phyloP scores from a whole-genome alignment of 495 filamentous ascomycete genomes.

The Schizothecium vesticola region DNA sequence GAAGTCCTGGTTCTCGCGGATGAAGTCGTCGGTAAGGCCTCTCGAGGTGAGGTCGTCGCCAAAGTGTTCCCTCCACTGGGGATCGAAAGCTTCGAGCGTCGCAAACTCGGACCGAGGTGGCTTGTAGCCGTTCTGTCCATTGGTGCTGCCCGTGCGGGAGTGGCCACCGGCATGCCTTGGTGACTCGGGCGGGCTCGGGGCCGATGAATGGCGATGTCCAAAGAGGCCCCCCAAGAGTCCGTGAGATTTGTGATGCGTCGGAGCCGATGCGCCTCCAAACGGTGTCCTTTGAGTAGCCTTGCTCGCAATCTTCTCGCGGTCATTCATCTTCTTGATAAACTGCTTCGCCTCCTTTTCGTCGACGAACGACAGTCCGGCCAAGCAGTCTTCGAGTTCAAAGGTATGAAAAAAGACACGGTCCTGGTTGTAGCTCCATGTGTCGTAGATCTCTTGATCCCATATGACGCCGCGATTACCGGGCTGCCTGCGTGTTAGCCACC shows the following conservation, averaged over 20 bases:
- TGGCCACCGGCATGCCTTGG: conserved; percentile 48
- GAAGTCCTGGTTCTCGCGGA: conserved; percentile 88
- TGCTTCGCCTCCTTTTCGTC: conserved; percentile 95
- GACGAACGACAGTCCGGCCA: conserved; percentile 83
- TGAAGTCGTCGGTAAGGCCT: conserved; percentile 90
- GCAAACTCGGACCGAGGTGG: conserved; percentile 47
- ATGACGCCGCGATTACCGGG: conserved; percentile 79
- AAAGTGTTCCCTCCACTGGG: conserved; percentile 75
- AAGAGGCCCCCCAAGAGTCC: conserved; percentile 60
- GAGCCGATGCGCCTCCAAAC: conserved; percentile 58
- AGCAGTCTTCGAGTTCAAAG: conserved; percentile 87
- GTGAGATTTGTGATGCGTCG: conserved; percentile 38
- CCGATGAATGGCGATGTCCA: conserved; percentile 63
- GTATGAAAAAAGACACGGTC: conserved; percentile 96
- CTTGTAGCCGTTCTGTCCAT: conserved; percentile 32
- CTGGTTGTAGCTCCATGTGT: conserved; percentile 88
- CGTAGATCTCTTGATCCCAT: conserved; percentile 98
- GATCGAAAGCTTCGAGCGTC: conserved; percentile 75
- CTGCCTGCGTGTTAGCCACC: conserved; percentile 40
- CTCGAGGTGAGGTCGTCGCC: conserved; percentile 71
- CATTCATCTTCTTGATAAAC: conserved; percentile 92
- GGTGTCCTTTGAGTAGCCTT: conserved; percentile 74
- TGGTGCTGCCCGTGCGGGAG: conserved; percentile 40
- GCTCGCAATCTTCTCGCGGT: conserved; percentile 86
- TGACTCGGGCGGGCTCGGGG: conserved; percentile 51